Conservation (phyloP, 495 filamentous ascomycete genomes). For the Penicillium simplicissimum region DNA sequence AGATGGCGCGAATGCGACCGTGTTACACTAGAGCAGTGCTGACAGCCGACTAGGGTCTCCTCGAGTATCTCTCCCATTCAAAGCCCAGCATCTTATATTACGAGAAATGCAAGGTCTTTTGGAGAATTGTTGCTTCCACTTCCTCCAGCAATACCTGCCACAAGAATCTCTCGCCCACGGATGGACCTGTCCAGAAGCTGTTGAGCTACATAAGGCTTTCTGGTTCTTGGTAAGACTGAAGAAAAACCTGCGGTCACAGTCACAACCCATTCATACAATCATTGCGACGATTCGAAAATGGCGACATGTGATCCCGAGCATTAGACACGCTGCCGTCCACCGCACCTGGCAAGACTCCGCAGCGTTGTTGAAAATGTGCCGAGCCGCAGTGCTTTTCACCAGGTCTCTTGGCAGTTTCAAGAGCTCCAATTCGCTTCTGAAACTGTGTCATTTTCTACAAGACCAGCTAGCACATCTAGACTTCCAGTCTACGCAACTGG, state of each 20-base stretch:
- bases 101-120: slow-evolving; percentile 2
- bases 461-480: not conserved
- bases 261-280: not conserved
- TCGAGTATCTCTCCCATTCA: slow-evolving; percentile 2
- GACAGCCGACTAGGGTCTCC: not conserved
- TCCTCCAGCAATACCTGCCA: not conserved
- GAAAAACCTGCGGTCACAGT: not conserved
- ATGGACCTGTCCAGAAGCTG: not conserved
- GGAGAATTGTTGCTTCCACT: not conserved
- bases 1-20: not conserved
- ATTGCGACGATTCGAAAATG: not conserved
- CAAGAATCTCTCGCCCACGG: not conserved
- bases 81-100: not conserved
- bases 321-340: slow-evolving; percentile 1
- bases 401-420: not conserved
- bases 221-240: not conserved
- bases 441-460: slow-evolving; percentile 1
- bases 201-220: slow-evolving; percentile 2
- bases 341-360: not conserved
- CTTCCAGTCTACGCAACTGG: not conserved
- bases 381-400: not conserved
- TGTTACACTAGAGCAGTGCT: slow-evolving; percentile 1
- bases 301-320: not conserved
- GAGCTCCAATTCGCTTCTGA: not conserved
- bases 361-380: not conserved